phyloP scores from a whole-genome alignment of 306 rosid genomes.

The Alnus glutinosa region DNA sequence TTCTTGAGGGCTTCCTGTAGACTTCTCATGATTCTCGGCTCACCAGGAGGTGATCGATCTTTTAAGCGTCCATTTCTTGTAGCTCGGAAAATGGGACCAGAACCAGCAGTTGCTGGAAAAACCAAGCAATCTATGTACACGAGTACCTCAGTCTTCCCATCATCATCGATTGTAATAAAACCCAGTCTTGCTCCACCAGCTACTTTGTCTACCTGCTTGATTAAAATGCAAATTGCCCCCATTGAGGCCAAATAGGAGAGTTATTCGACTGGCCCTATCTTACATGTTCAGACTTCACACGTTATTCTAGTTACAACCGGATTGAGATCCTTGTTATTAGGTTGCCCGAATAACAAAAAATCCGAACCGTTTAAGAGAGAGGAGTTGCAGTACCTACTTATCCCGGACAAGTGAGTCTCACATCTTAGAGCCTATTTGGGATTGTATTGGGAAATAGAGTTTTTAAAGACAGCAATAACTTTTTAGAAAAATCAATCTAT shows the following conservation, averaged over 20 bases:
- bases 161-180: slow-evolving; percentile 74
- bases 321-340: too few relatives aligned
- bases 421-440: too few relatives aligned
- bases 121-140: slow-evolving; percentile 89
- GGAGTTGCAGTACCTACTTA: too few relatives aligned
- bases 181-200: slow-evolving; percentile 86
- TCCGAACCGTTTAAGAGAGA: too few relatives aligned
- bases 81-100: slow-evolving; percentile 82
- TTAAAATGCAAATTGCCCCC: slow-evolving; percentile 14
- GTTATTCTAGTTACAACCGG: too few relatives aligned
- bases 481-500: too few relatives aligned
- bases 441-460: too few relatives aligned
- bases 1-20: slow-evolving; percentile 77
- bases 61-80: slow-evolving; percentile 72
- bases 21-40: slow-evolving; percentile 91
- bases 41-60: slow-evolving; percentile 77
- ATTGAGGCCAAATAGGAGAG: neutral
- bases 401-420: too few relatives aligned
- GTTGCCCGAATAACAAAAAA: too few relatives aligned
- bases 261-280: slow-evolving; percentile 1
- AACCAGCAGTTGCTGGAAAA: slow-evolving; percentile 48
- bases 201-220: slow-evolving; percentile 78
- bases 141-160: slow-evolving; percentile 77
- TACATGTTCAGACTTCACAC: too few relatives aligned
- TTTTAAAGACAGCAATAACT: too few relatives aligned